Base-by-base conservation (phyloP, 805 yeast species). In the Hanseniaspora pseudoguilliermondii region DNA sequence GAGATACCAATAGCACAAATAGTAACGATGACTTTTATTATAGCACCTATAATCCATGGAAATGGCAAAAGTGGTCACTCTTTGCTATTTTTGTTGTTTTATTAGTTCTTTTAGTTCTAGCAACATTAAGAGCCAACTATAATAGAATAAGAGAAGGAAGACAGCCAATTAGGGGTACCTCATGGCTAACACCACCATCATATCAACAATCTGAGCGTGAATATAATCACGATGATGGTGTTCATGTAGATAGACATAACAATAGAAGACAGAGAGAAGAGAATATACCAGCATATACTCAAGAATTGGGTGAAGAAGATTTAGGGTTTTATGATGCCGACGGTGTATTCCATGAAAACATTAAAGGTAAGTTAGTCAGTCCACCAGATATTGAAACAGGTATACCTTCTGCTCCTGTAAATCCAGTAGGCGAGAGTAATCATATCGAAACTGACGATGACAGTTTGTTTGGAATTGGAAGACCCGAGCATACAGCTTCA, bases 251-350 rank as follows among this genome's bases (percentile, higher is more conserved):
- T 44, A 62, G 57, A 18, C 39, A 43, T 27, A 57, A 58, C 25
- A 58, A 57, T 23, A 55, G 57, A 43, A 27, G 43, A 11, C 54
- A 55, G 18, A 40, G 39, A 18, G 78, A 76, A 47, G 75, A 76
- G 2, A 80, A 73, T 60, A 86, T 84, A 1, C 95, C 95, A 0
- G 75, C 82, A 2, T 85, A 85, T 60, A 78, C 88, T 0, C 85
- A 72, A 13, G 69, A 73, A 16, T 81, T 89, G 0, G 82, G 81
- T 59, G 86, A 82, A 32, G 74, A 77, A 48, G 96, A 89, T 65
- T 78, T 84, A 65, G 96, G 95, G 0, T 83, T 77, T 65, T 86
- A 85, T 62, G 93, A 86, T 65, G 70, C 69, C 38, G 66, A 73
- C 36, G 96, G 88, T 39, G 72, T 65, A 54, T 77, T 76, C 60